Evolutionary conservation across 208 protist species (phyloP), one percentile per base, ranked within the genome.

Genomic region (Crithidia bombi): DNA sequence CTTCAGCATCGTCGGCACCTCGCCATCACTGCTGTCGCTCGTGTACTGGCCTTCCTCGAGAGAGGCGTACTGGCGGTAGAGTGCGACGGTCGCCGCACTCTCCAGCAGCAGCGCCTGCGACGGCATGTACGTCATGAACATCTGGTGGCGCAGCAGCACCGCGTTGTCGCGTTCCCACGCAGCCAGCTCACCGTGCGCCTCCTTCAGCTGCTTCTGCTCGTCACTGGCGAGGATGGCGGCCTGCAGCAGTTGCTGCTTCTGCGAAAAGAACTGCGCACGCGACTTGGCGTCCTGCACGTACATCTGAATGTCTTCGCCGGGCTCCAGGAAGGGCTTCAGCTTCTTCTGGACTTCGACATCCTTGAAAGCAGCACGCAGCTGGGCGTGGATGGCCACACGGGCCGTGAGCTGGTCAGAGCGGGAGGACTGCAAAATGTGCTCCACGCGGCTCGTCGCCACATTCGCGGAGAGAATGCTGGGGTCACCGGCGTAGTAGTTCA

Each of bases 121-220:
- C 10, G 89, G 89, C 58, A 82, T 83, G 76, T 92, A 91, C 11
- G 85, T 83, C 89, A 92, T 92, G 72, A 94, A 94, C 86, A 92
- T 91, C 65, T 84, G 86, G 57, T 92, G 89, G 14, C 86, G 86
- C 46, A 94, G 74, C 39, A 92, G 85, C 21, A 92, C 82, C n/a
- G 85, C 87, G 57, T 93, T 92, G 43, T 90, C 83, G 12, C 76
- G 74, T 74, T 93, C 87, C 88, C 90, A 95, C 26, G 81, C 79
- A 5, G 86, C 81, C 26, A 95, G 83, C 62, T 83, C 79, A 12
- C 84, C 83, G 72, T 95, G 90, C 5, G 90, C 87, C 58, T 86
- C 81, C 63, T 89, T 83, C 58, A 93, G 84, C 46, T 79, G 75
- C 54, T 54, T 59, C 74, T 95, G 87, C 62, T 84, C 87, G 15